Percentiles rank a stretch among this genome's conserved stretches.
Conservation (phyloP, 1,139 yeast genomes). For the Diutina scorzettiae region DNA sequence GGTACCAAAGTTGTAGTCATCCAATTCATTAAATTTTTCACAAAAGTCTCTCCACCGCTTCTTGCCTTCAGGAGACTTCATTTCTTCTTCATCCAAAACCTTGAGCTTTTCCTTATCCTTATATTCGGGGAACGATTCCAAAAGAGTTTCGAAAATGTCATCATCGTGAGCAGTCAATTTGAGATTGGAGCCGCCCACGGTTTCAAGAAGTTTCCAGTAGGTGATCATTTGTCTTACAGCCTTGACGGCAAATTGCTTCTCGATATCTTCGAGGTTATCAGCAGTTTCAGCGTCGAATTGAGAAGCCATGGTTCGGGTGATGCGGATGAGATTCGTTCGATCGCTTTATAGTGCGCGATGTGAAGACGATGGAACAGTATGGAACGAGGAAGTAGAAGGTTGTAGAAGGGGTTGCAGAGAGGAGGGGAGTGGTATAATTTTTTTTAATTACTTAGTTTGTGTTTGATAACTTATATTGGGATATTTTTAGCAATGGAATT, state of each 20-base stretch:
- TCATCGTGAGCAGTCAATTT: slow-evolving; percentile 75
- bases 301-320: neutral
- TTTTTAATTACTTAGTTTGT: no score
- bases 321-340: no score
- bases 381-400: no score
- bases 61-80: slow-evolving; percentile 75
- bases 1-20: slow-evolving; percentile 94
- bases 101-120: slow-evolving; percentile 43
- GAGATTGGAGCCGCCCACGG: slow-evolving; percentile 66
- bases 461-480: no score
- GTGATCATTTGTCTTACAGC: slow-evolving; percentile 95
- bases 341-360: no score
- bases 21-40: slow-evolving; percentile 70
- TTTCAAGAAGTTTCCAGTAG: slow-evolving; percentile 72
- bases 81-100: slow-evolving; percentile 58
- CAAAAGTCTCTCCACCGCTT: slow-evolving; percentile 86
- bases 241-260: slow-evolving; percentile 93
- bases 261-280: slow-evolving; percentile 59
- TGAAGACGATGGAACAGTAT: no score
- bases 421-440: no score
- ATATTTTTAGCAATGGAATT: no score
- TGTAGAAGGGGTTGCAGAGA: no score
- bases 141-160: slow-evolving; percentile 60
- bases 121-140: slow-evolving; percentile 79
- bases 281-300: slow-evolving; percentile 41